Evolutionary conservation across 306 rosid genomes (phyloP).

Genomic region (Lithocarpus polystachyus): DNA sequence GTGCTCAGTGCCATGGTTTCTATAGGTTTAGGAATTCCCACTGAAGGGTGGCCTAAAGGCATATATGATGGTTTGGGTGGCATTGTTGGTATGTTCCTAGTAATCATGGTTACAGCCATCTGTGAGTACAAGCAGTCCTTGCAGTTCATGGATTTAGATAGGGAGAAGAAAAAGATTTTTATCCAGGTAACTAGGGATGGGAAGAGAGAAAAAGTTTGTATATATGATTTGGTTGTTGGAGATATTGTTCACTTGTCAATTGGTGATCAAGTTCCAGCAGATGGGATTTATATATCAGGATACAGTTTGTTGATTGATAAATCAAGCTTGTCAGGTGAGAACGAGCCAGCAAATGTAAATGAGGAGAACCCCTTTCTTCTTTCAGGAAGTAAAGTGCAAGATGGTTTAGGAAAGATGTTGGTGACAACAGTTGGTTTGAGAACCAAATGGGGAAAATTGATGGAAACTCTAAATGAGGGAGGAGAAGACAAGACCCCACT

Average conservation of each 20-base stretch:
- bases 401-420: conserved; percentile 88
- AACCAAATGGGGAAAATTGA: conserved; percentile 98
- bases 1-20: conserved; percentile 83
- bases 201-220: conserved; percentile 58
- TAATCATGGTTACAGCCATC: conserved; percentile 76
- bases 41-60: conserved; percentile 97
- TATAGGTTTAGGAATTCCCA: conserved; percentile 73
- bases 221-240: conserved; percentile 83
- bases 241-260: conserved; percentile 87
- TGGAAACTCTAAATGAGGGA: conserved; percentile 85
- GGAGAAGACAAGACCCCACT: conserved; percentile 97
- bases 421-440: conserved; percentile 94
- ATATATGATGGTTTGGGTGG: conserved; percentile 88
- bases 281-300: conserved; percentile 80
- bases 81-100: conserved; percentile 67
- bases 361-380: conserved; percentile 82
- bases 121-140: conserved; percentile 88
- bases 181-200: conserved; percentile 82
- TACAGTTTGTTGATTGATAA: conserved; percentile 75
- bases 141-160: conserved; percentile 82
- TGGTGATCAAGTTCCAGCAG: conserved; percentile 96
- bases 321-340: conserved; percentile 95
- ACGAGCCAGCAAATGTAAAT: conserved; percentile 58
- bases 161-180: conserved; percentile 83
- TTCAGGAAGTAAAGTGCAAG: conserved; percentile 93